Conservation (phyloP, 1,139 yeast genomes). For the Saccharomyces hybrid region DNA sequence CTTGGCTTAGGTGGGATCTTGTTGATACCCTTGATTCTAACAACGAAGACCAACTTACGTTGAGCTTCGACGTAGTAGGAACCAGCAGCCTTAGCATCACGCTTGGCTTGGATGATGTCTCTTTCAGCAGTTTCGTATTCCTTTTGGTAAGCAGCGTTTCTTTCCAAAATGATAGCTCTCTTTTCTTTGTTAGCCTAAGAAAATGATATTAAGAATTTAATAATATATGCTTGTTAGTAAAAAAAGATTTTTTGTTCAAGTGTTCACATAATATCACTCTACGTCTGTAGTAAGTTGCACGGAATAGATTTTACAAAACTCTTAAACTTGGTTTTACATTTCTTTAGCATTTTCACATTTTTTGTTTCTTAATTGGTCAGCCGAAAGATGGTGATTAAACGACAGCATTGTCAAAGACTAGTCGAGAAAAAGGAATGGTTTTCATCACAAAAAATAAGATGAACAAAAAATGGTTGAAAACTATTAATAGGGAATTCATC, state of each 20-base stretch:
- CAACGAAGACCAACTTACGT: constrained; percentile 91
- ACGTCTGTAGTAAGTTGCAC: too few species aligned
- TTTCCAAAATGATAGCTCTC: constrained; percentile 91
- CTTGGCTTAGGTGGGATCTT: constrained; percentile 99
- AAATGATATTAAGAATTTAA: constrained; percentile 4
- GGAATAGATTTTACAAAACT: neutral
- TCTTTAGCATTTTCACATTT: neutral
- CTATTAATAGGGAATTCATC: neutral
- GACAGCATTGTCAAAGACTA: constrained; percentile 1
- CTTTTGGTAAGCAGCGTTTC: constrained; percentile 97
- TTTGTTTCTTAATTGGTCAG: neutral
- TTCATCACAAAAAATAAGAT: neutral
- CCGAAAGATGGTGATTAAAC: constrained; percentile 1
- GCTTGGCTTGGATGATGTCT: constrained; percentile 84
- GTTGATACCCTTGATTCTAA: constrained; percentile 99
- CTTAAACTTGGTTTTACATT: neutral
- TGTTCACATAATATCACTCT: too few species aligned
- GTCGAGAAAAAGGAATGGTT: neutral
- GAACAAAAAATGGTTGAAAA: too few species aligned
- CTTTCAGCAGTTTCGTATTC: constrained; percentile 96
- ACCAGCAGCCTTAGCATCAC: constrained; percentile 95
- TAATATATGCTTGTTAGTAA: constrained; percentile 15
- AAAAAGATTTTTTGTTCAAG: too few species aligned
- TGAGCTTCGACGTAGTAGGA: constrained; percentile 97
- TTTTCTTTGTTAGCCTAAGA: constrained; percentile 74